phyloP scores from a whole-genome alignment of 768 basidiomycete genomes.

The Mycena chlorophos region DNA sequence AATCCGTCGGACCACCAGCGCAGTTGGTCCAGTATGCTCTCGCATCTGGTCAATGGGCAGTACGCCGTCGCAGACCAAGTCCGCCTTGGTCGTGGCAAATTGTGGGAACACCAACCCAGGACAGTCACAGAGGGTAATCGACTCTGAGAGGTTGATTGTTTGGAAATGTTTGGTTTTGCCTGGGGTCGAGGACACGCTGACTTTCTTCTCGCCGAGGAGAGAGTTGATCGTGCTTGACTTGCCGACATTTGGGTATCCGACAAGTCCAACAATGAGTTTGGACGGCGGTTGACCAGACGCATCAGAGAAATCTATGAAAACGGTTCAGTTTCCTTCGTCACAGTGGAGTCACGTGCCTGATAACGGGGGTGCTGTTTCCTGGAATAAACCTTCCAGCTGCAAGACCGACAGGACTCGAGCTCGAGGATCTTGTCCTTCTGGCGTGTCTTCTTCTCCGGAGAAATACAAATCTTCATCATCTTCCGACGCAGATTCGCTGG shows the following conservation, averaged over 20 bases:
- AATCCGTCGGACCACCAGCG: conserved; percentile 75
- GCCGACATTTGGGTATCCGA: conserved; percentile 98
- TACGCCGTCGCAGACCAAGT: conserved; percentile 94
- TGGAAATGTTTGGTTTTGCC: conserved; percentile 99
- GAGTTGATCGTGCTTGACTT: conserved; percentile 99
- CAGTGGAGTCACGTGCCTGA: conserved; percentile 44
- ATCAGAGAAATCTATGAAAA: conserved; percentile 37
- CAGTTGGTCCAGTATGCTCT: conserved; percentile 84
- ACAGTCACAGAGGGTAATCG: conserved; percentile 91
- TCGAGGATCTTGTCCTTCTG: conserved; percentile 58
- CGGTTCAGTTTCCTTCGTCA: conserved; percentile 2
- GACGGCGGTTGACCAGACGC: conserved; percentile 54
- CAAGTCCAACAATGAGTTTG: conserved; percentile 82
- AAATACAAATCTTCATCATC: conserved; percentile 44
- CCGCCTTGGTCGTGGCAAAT: conserved; percentile 95
- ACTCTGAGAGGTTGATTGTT: conserved; percentile 89
- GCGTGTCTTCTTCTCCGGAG: conserved; percentile 54
- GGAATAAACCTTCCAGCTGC: conserved; percentile 85
- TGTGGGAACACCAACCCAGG: conserved; percentile 98
- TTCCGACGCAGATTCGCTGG: conserved; percentile 32
- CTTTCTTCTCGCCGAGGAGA: conserved; percentile 93
- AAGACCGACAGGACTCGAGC: conserved; percentile 79
- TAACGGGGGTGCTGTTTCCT: conserved; percentile 68
- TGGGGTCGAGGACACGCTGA: conserved; percentile 96
- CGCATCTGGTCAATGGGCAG: conserved; percentile 96